Evolutionary conservation across 495 filamentous ascomycete genomes (phyloP).

Genomic region (Aspergillus panamensis): DNA sequence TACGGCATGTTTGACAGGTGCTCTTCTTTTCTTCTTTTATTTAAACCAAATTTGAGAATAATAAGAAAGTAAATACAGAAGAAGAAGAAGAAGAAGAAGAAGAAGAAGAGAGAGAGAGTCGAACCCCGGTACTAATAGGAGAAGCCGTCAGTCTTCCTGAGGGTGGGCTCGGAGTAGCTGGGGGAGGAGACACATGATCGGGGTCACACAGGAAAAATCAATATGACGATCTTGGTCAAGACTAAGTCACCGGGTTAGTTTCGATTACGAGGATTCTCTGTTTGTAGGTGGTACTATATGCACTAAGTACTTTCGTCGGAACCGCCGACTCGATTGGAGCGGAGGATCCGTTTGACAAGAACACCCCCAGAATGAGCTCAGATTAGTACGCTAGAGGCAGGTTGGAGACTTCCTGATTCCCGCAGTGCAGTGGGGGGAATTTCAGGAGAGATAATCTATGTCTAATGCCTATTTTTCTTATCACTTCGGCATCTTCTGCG

Average conservation of each 20-base stretch:
- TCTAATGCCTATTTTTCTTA: too few relatives aligned
- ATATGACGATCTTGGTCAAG: neutral
- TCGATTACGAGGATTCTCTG: neutral
- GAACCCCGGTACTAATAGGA: too few relatives aligned
- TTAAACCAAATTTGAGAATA: neutral
- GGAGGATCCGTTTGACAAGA: neutral
- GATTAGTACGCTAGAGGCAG: neutral
- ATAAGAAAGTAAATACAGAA: neutral
- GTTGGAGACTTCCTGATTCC: neutral
- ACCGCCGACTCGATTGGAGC: neutral
- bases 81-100: neutral
- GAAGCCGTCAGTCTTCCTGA: neutral
- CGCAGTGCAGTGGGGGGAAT: neutral
- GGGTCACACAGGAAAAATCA: neutral
- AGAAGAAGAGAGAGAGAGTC: neutral
- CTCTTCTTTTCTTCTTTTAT: neutral
- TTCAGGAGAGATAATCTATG: too few relatives aligned
- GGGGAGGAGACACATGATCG: too few relatives aligned
- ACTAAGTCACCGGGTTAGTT: neutral
- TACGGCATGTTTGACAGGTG: conserved; percentile 52
- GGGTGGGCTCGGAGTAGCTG: neutral
- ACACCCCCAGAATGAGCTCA: too few relatives aligned
- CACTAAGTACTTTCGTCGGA: neutral
- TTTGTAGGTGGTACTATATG: neutral
- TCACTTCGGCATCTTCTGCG: neutral